A percentile compares a stretch with the other conserved stretches of the same genome.
These are phyloP conservation scores for Didymella sp. DNA, from an alignment of 2,329 filamentous ascomycete genomes.

Conservation along the genomic window DNA sequence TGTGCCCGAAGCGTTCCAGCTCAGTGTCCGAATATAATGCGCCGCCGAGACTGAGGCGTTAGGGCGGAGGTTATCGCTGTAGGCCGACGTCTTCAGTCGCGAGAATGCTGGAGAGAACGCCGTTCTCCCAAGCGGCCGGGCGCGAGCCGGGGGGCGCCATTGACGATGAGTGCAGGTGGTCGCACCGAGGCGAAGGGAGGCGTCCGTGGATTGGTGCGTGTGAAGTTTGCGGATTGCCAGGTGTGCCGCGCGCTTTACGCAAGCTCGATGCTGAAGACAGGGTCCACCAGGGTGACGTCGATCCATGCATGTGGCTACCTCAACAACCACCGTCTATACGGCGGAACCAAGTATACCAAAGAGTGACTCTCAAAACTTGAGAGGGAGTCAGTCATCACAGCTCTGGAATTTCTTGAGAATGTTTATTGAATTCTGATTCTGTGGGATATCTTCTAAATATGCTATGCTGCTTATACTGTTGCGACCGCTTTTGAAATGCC, in stretches of 20 bases:
- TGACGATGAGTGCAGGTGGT: not conserved
- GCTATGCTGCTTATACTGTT: not conserved
- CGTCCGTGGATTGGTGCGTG: not conserved
- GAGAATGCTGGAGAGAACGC: slow-evolving; percentile 72
- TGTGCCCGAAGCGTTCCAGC: slow-evolving; percentile 87
- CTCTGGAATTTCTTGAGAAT: not conserved
- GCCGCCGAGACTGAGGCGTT: slow-evolving; percentile 41
- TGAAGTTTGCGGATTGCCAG: not conserved
- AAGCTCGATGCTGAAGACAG: not conserved
- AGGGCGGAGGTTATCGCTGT: slow-evolving; percentile 56
- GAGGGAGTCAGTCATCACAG: no score
- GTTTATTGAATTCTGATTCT: not conserved
- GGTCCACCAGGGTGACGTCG: not conserved
- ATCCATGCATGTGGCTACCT: not conserved
- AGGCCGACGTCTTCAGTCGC: slow-evolving; percentile 72
- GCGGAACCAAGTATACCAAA: no score
- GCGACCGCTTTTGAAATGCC: not conserved
- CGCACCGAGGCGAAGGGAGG: not conserved
- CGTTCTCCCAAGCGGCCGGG: slow-evolving; percentile 71
- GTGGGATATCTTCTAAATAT: not conserved
- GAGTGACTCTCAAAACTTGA: no score
- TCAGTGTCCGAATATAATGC: slow-evolving; percentile 70
- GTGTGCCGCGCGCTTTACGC: not conserved
- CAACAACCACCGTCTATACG: no score
- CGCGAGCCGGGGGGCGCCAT: slow-evolving; percentile 53